phyloP scores from a whole-genome alignment of 371 early-diverging fungal genomes.

The Mortierella sp. region DNA sequence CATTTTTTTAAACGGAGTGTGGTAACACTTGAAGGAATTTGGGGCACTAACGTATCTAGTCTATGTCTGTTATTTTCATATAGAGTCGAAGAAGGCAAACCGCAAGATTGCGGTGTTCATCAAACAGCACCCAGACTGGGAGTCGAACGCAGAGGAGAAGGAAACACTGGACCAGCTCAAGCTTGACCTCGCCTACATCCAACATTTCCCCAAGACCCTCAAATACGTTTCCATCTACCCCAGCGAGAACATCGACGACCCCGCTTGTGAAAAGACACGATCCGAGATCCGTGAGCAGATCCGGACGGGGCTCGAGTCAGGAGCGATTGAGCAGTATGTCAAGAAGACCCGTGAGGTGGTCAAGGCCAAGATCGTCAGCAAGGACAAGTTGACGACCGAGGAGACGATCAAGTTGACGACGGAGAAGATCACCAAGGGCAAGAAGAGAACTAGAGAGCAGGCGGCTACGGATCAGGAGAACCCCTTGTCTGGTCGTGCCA shows the following conservation, averaged over 20 bases:
- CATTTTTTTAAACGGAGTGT: background rate
- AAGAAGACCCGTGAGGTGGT: constrained; percentile 35
- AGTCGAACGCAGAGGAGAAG: constrained; percentile 34
- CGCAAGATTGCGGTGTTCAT: constrained; percentile 48
- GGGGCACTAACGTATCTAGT: background rate
- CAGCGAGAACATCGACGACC: constrained; percentile 37
- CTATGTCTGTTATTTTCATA: background rate
- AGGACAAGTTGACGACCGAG: constrained; percentile 26
- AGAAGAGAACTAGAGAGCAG: constrained; percentile 31
- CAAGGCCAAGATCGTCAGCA: constrained; percentile 46
- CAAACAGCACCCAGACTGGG: constrained; percentile 42
- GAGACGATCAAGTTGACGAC: constrained; percentile 36
- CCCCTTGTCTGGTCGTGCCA: constrained; percentile 38
- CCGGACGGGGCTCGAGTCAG: constrained; percentile 26
- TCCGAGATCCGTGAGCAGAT: constrained; percentile 52
- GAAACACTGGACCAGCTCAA: constrained; percentile 41
- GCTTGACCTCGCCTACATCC: constrained; percentile 54
- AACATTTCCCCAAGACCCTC: constrained; percentile 49
- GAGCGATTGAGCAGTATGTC: constrained; percentile 30
- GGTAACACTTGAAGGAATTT: too few relatives aligned
- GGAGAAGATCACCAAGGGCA: constrained; percentile 35
- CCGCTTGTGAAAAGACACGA: constrained; percentile 12
- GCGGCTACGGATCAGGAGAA: constrained; percentile 24
- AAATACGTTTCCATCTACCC: constrained; percentile 58
- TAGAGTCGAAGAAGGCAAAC: constrained; percentile 55